These are phyloP conservation scores for Datura wrightii DNA, from an alignment of 257 asterid species.

Conservation along the genomic window DNA sequence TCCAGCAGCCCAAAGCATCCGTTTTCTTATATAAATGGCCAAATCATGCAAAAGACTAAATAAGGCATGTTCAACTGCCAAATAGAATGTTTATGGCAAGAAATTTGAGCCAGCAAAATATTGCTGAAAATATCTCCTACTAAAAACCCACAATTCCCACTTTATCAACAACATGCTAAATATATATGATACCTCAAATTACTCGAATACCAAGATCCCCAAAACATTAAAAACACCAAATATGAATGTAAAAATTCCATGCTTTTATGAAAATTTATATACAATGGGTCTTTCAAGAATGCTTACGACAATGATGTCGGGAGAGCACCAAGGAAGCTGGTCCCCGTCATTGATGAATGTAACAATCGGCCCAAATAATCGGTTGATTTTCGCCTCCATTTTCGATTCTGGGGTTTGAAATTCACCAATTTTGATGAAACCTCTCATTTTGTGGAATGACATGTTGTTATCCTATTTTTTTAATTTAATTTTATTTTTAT, in stretches of 20 bases:
- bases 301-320: slow-evolving; percentile 59
- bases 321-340: slow-evolving; percentile 65
- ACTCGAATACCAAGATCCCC: background rate
- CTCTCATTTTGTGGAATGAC: background rate
- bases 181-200: background rate
- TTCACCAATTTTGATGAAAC: background rate
- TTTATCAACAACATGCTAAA: background rate
- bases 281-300: background rate
- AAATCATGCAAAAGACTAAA: background rate
- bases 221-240: background rate
- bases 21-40: background rate
- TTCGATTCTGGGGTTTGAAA: background rate
- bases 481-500: too few relatives aligned
- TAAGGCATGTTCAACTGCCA: background rate
- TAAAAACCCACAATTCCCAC: background rate
- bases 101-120: too few relatives aligned
- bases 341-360: slow-evolving; percentile 76
- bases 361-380: slow-evolving; percentile 62
- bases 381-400: slow-evolving; percentile 59
- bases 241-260: background rate
- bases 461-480: too few relatives aligned
- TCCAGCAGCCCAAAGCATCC: background rate
- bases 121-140: too few relatives aligned
- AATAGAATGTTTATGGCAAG: too few relatives aligned
- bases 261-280: background rate